Evolutionary conservation across 2,329 filamentous ascomycete genomes (phyloP).

Genomic region (Beauveria pseudobassiana): DNA sequence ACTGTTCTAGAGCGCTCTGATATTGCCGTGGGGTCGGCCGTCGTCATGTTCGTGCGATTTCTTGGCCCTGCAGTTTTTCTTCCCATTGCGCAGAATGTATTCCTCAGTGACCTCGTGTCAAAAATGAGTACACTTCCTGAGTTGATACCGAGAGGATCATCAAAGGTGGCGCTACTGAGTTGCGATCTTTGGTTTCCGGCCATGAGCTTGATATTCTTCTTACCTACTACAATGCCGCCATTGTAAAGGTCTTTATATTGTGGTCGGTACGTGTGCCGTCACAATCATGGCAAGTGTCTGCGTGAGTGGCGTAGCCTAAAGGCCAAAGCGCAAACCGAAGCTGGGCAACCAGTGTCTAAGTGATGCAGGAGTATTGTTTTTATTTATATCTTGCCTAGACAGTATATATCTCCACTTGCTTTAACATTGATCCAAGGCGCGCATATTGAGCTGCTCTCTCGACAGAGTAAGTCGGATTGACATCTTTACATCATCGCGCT

Average conservation of each 20-base stretch:
- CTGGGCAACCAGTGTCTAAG: not conserved
- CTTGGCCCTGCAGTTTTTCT: conserved; percentile 35
- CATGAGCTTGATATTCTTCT: conserved; percentile 17
- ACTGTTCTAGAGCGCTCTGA: conserved; percentile 31
- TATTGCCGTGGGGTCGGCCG: conserved; percentile 32
- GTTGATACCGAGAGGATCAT: conserved; percentile 22
- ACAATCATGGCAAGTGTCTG: conserved; percentile 29
- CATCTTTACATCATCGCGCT: too few relatives aligned
- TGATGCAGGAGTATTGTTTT: not conserved
- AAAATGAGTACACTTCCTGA: conserved; percentile 25
- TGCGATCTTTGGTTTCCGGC: conserved; percentile 17
- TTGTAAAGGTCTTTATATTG: conserved; percentile 27
- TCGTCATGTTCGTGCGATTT: conserved; percentile 30
- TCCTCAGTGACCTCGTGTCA: conserved; percentile 34
- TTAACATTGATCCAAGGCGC: too few relatives aligned
- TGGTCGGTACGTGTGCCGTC: conserved; percentile 30
- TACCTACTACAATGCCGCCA: conserved; percentile 32
- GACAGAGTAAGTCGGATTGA: too few relatives aligned
- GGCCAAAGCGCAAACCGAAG: conserved; percentile 15
- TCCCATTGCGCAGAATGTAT: conserved; percentile 38
- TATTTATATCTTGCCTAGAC: too few relatives aligned
- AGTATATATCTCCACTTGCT: not conserved
- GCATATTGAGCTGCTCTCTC: too few relatives aligned
- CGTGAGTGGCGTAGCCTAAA: conserved; percentile 45
- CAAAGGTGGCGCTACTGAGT: conserved; percentile 23